A percentile compares a stretch with the other conserved stretches of the same genome.
Evolutionary conservation across 2,329 filamentous ascomycete genomes (phyloP).

Genomic region (Fusarium clavum): DNA sequence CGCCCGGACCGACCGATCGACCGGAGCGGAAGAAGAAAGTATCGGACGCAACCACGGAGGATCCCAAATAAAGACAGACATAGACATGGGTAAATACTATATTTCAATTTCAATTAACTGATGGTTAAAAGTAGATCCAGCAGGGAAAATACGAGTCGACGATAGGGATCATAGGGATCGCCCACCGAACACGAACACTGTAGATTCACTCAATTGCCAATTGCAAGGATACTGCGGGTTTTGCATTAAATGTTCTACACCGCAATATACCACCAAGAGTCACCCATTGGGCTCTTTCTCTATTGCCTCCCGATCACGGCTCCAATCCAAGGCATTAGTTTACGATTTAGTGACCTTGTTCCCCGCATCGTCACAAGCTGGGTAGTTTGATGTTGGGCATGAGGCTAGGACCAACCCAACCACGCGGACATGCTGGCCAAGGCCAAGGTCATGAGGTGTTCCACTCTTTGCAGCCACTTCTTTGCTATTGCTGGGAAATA

Average conservation of each 20-base stretch:
- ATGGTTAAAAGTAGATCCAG: conserved; percentile 19
- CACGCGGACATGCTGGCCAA: conserved; percentile 27
- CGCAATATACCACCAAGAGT: conserved; percentile 31
- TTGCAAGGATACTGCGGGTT: neutral
- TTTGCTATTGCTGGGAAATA: neutral
- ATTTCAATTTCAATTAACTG: neutral
- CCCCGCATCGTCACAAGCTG: conserved; percentile 36
- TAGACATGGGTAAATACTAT: neutral
- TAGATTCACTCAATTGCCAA: neutral
- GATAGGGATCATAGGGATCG: neutral
- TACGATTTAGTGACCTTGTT: conserved; percentile 6
- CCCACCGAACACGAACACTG: conserved; percentile 2
- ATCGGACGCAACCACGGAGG: conserved; percentile 20
- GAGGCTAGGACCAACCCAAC: conserved; percentile 28
- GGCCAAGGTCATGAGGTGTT: conserved; percentile 36
- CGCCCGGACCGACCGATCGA: conserved; percentile 26
- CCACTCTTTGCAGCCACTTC: conserved; percentile 15
- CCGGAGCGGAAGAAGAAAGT: conserved; percentile 24
- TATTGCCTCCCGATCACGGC: conserved; percentile 13
- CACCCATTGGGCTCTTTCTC: conserved; percentile 1
- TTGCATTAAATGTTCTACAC: conserved; percentile 17
- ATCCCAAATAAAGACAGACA: neutral
- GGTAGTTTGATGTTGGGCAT: conserved; percentile 30
- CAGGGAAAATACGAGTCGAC: conserved; percentile 15
- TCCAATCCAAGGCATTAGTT: conserved; percentile 8